Percentiles rank a stretch among this genome's conserved stretches.
Conservation (phyloP, 257 asterid genomes). For the Henckelia pumila region DNA sequence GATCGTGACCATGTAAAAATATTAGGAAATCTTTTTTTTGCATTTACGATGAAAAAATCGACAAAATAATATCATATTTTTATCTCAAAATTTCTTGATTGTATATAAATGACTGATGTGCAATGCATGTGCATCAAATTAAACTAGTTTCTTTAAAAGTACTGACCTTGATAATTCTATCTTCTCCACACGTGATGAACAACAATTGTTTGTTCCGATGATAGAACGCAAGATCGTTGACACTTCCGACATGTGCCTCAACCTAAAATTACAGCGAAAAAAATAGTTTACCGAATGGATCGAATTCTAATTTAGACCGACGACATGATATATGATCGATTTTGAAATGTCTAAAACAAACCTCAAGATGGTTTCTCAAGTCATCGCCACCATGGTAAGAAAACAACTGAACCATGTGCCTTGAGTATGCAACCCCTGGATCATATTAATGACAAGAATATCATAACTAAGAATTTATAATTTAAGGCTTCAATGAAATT, state of each 20-base stretch:
- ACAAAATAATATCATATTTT: no score
- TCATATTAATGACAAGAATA: conserved; percentile 20
- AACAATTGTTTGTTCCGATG: conserved; percentile 44
- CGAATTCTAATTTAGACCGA: neutral
- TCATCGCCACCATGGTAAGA: conserved; percentile 44
- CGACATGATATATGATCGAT: neutral
- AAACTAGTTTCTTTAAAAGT: no score
- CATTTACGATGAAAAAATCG: no score
- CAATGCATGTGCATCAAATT: neutral
- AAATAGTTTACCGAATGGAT: neutral
- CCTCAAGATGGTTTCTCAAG: conserved; percentile 55
- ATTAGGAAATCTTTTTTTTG: no score
- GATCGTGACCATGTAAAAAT: no score
- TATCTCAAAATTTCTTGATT: no score
- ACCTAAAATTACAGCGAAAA: conserved; percentile 40
- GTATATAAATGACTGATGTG: no score
- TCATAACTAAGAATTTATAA: neutral
- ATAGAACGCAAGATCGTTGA: conserved; percentile 63
- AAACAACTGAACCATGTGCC: conserved; percentile 62
- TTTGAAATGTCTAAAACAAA: conserved; percentile 32
- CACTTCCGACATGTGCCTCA: conserved; percentile 64
- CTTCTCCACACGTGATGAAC: conserved; percentile 71
- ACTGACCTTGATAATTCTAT: conserved; percentile 62
- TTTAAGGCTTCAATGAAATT: neutral
- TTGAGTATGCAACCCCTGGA: conserved; percentile 78